Base-by-base conservation (phyloP, 352 stramenopile genomes). In the Globisporangium parvum region DNA sequence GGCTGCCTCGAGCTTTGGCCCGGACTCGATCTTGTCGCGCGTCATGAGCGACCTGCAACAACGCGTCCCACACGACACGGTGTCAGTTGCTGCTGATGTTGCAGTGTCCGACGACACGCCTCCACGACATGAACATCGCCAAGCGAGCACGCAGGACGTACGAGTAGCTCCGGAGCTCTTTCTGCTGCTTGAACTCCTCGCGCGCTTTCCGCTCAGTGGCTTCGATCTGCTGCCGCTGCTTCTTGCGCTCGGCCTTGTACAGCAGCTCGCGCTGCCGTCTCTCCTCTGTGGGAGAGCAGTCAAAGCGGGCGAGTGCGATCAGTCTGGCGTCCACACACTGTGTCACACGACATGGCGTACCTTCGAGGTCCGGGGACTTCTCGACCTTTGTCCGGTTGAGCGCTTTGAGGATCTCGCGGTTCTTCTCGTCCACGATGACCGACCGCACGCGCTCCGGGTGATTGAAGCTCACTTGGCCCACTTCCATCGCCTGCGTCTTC, bases 401-500 rank as follows among this genome's bases (percentile, higher is more conserved):
- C 28, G 70, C 73, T 55, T 96, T 97, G 28, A 96, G 41, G 17
- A 96, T 92, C 15, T 87, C 76, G 31, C 85, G 90, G 61, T 89
- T 73, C 54, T 96, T 96, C 63, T 96, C 85, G 33, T 69, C 60
- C 14, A 96, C 85, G n/a, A 12, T 17, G 24, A 37, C 17, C 23
- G 17, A 6, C 71, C 65, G 55, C 61, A 86, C 80, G 48, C 78
- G 67, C 5, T 88, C 78, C 0, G 78, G 77, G 48, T 89, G 73
- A 51, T 91, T 74, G 53, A 89, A 92, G 51, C 81, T 80, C 2
- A 98, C 90, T 72, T 96, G 84, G 21, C 93, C 93, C 44, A 95
- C 85, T 53, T 97, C 90, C 88, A 98, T 98, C 24, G 73, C 75
- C 40, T 67, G 59, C 1, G 80, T 87, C 65, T 98, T 98, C 54